Base-by-base conservation (phyloP, 1,139 yeast genomes). In the Kodamaea alishanica region DNA sequence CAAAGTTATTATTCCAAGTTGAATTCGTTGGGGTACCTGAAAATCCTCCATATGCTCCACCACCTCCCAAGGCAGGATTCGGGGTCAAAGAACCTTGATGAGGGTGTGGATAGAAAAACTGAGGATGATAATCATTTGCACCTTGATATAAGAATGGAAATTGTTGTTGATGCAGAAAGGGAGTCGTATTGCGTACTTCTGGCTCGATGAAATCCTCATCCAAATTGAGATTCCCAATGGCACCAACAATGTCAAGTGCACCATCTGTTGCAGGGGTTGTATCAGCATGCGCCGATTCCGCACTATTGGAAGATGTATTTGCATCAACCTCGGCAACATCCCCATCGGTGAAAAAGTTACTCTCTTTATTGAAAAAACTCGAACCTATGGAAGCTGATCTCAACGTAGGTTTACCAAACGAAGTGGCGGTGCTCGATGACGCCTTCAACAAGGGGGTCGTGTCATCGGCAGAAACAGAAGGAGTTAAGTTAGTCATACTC, bases 191-290 rank as follows among this genome's bases (percentile, higher is more conserved):
- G 12, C 33, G n/a, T 23, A 22, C 33, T 12, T 27, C 30, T 23
- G 42, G 36, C 28, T 37, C 33, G 22, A 45, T 52, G 35, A 56
- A 49, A 12, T 67, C 74, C 24, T 63, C 73, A 42, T 68, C 73
- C 43, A 70, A 58, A 47, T 68, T 63, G 33, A 70, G 59, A 35
- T 61, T 67, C 31, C 63, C 65, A 31, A 70, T 55, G 6, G 75
- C 73, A 6, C 71, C 74, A 26, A 70, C 73, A 29, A 70, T 66
- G 42, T 69, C 75, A 47, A 69, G 59, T 32, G 59, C 48, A 11
- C 42, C 31, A 8, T 34, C 34, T 5, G 34, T 27, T 30, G 33
- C 22, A 28, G 30, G 20, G 10, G 38, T 36, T 4, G 33, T 40
- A 25, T 27, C 43, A 22, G 33, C 35, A 9, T 40, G 45, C 11